Conservation (phyloP, 2,329 filamentous ascomycete species). For the Didymella pinodella region DNA sequence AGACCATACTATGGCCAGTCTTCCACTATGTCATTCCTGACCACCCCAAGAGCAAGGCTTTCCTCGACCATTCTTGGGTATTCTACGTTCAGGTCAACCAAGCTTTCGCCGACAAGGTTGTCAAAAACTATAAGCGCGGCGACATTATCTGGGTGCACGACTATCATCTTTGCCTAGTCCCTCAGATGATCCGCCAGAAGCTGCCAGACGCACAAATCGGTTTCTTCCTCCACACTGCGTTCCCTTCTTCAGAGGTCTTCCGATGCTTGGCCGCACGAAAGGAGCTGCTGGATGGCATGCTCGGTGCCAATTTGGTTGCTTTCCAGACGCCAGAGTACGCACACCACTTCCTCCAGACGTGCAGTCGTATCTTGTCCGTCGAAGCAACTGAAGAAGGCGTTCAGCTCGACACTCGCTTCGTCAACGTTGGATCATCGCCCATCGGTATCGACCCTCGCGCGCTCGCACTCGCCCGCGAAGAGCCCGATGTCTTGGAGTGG, state of each 20-base stretch:
- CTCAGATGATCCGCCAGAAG: conserved; percentile 87
- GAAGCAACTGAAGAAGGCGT: conserved; percentile 89
- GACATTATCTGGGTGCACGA: conserved; percentile 96
- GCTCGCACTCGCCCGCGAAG: conserved; percentile 73
- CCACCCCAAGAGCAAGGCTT: conserved; percentile 97
- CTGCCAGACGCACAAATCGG: conserved; percentile 93
- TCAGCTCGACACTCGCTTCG: conserved; percentile 90
- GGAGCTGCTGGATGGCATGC: conserved; percentile 87
- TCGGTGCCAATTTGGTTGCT: conserved; percentile 89
- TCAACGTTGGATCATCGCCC: conserved; percentile 83
- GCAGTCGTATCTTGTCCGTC: conserved; percentile 87
- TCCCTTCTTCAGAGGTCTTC: conserved; percentile 96
- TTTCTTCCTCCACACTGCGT: conserved; percentile 94
- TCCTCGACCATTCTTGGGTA: conserved; percentile 95
- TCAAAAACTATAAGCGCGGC: conserved; percentile 90
- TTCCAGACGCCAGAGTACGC: conserved; percentile 96
- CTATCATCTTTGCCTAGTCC: conserved; percentile 90
- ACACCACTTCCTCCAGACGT: conserved; percentile 93
- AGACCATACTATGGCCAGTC: conserved; percentile 96
- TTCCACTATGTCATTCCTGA: conserved; percentile 99
- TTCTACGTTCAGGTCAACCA: conserved; percentile 94
- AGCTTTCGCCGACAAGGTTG: conserved; percentile 88
- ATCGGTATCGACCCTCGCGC: conserved; percentile 91
- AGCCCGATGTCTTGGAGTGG: conserved; percentile 79
- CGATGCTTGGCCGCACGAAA: conserved; percentile 87